These are phyloP conservation scores for Escovopsis weberi DNA, from an alignment of 2,329 filamentous ascomycete genomes.

Conservation along the genomic window DNA sequence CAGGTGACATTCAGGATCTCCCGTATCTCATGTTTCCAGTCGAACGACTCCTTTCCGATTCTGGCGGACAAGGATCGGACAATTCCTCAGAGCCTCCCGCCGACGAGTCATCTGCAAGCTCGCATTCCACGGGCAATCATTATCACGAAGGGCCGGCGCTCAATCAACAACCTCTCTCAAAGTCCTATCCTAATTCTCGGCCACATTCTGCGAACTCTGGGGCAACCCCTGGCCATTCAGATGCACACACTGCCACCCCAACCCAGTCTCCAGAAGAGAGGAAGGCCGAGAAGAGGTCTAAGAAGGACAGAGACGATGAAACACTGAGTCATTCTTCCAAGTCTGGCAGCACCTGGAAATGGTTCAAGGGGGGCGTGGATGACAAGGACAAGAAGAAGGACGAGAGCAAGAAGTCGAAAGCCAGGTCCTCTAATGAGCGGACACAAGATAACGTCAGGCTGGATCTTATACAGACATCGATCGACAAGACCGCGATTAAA, in stretches of 20 bases:
- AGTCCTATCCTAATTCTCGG: too few species aligned
- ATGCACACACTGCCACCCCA: conserved; percentile 67
- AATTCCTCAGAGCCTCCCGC: conserved; percentile 17
- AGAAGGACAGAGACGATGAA: conserved; percentile 55
- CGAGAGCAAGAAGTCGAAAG: conserved; percentile 53
- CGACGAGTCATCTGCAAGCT: conserved; percentile 28
- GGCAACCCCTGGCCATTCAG: conserved; percentile 52
- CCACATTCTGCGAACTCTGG: conserved; percentile 30
- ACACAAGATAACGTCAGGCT: conserved; percentile 66
- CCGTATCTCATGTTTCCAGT: conserved; percentile 26
- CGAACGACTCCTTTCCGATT: conserved; percentile 40
- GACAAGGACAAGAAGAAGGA: conserved; percentile 47
- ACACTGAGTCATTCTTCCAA: conserved; percentile 50
- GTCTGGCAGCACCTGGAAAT: conserved; percentile 54
- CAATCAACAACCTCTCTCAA: conserved; percentile 1
- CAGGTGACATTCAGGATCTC: conserved; percentile 13
- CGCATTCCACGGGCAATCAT: too few species aligned
- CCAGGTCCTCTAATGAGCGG: conserved; percentile 40
- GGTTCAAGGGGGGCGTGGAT: conserved; percentile 66
- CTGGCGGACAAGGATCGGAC: conserved; percentile 16
- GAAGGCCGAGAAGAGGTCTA: conserved; percentile 59
- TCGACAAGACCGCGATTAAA: conserved; percentile 50
- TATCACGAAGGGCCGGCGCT: conserved; percentile 20
- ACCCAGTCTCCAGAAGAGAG: conserved; percentile 56
- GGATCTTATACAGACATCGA: conserved; percentile 76